phyloP scores from a whole-genome alignment of 2,329 filamentous ascomycete genomes.

The Ascochyta fabae region DNA sequence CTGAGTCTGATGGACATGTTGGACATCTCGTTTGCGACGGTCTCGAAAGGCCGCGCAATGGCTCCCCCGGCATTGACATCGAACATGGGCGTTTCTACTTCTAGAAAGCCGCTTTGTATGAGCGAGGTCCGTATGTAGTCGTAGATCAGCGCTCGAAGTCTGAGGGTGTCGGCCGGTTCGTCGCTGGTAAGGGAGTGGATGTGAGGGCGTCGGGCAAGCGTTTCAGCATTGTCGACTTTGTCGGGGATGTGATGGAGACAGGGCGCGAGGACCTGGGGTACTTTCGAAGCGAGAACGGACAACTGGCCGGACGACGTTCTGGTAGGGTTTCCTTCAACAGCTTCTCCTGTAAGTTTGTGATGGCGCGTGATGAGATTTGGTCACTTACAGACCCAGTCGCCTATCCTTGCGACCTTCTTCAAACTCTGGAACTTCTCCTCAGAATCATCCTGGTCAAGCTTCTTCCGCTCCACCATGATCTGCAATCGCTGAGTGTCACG shows the following conservation, averaged over 20 bases:
- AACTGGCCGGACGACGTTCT: slow-evolving; percentile 76
- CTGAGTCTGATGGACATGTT: slow-evolving; percentile 76
- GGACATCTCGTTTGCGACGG: slow-evolving; percentile 76
- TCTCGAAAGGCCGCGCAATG: slow-evolving; percentile 84
- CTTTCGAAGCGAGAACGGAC: slow-evolving; percentile 69
- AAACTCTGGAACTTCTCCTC: slow-evolving; percentile 63
- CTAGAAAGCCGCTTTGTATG: slow-evolving; percentile 73
- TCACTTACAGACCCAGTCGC: slow-evolving; percentile 81
- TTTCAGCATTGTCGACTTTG: slow-evolving; percentile 72
- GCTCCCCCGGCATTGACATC: slow-evolving; percentile 85
- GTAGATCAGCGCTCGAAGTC: slow-evolving; percentile 76
- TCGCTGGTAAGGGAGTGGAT: slow-evolving; percentile 83
- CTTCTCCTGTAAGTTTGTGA: slow-evolving; percentile 42
- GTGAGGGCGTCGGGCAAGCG: slow-evolving; percentile 77
- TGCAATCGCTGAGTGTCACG: slow-evolving; percentile 77
- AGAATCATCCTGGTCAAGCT: slow-evolving; percentile 51
- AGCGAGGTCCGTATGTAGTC: slow-evolving; percentile 77
- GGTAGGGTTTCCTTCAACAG: slow-evolving; percentile 73
- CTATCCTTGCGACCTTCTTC: slow-evolving; percentile 72
- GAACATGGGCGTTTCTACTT: slow-evolving; percentile 91
- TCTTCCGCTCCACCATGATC: slow-evolving; percentile 73
- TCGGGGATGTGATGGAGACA: slow-evolving; percentile 80
- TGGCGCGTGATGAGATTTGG: slow-evolving; percentile 1
- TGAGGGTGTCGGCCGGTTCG: slow-evolving; percentile 70
- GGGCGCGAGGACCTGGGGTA: slow-evolving; percentile 78